Evolutionary conservation across 768 basidiomycete species (phyloP), one percentile per base, ranked within the genome.

Genomic region (Roridomyces roridus): DNA sequence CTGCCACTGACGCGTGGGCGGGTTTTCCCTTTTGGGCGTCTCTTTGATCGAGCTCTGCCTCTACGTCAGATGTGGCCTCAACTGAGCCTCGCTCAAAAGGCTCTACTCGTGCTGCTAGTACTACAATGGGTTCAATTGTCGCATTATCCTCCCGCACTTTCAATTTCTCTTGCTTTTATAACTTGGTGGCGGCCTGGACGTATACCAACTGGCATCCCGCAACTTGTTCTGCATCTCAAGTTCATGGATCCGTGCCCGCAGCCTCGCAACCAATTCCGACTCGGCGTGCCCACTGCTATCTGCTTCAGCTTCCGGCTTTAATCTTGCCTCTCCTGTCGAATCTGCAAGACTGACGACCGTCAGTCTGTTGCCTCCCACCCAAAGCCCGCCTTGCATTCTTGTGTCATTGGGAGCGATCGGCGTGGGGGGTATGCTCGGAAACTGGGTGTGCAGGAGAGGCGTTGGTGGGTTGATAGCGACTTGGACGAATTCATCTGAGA

Each of bases 361-460:
- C 2, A 24, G 31, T 44, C 31, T 23, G 17, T 51, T 37, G 2
- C 41, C 42, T 9, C 21, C 23, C 14, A 44, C 31, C 51, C 51
- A 51, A n/a, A 34, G n/a, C n/a, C n/a, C n/a, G n/a, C n/a, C 44
- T 18, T 51, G 29, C 23, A 40, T 29, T 14, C 5, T 29, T 17
- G 34, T 35, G 34, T 17, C 34, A 35, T 9, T 35, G 42, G 23
- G 17, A 7, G 42, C 24, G 5, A 26, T 5, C 42, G 21, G 42
- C n/a, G 42, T 36, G 14, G 9, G 12, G 7, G 34, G 46, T 24
- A 35, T 23, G 6, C 18, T 34, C 31, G 41, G 34, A 35, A 51
- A 51, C 28, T 35, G 29, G 6, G 51, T 24, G 17, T 44, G 51
- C 5, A 51, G 29, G 31, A 44, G 51, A 11, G 51, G 51, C 23